phyloP scores from a whole-genome alignment of 768 basidiomycete species.

The Sarcodon aspratus region DNA sequence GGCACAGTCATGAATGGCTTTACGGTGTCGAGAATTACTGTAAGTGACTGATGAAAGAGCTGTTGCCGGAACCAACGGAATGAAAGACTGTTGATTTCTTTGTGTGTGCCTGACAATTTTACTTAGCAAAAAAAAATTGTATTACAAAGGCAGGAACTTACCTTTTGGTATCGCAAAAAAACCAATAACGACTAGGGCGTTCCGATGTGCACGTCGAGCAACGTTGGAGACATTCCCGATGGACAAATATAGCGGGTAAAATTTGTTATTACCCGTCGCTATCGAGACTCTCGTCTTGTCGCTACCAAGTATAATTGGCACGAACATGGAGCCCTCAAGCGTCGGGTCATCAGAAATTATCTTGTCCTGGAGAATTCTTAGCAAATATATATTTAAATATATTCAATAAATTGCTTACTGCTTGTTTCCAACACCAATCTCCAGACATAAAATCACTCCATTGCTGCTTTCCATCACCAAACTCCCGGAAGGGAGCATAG shows the following conservation, averaged over 20 bases:
- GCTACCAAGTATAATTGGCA: no score
- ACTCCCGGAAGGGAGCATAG: slow-evolving; percentile 17
- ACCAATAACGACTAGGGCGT: slow-evolving; percentile 3
- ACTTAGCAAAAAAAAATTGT: background rate
- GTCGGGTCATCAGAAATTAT: slow-evolving; percentile 5
- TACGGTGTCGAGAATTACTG: slow-evolving; percentile 3
- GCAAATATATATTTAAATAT: background rate
- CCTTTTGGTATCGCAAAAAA: slow-evolving; percentile 19
- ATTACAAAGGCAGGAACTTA: no score
- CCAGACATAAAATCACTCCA: slow-evolving; percentile 29
- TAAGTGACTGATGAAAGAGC: slow-evolving; percentile 5
- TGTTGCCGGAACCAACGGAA: slow-evolving; percentile 11
- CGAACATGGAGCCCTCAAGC: slow-evolving; percentile 17
- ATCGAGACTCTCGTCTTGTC: slow-evolving; percentile 30
- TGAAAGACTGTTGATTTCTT: slow-evolving; percentile 1
- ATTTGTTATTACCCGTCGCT: slow-evolving; percentile 10
- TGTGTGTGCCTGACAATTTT: slow-evolving; percentile 1
- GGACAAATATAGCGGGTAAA: slow-evolving; percentile 13
- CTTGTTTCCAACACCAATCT: no score
- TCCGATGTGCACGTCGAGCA: slow-evolving; percentile 7
- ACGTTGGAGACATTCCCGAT: slow-evolving; percentile 9
- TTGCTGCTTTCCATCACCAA: slow-evolving; percentile 12
- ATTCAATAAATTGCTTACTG: slow-evolving; percentile 20
- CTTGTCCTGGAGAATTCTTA: background rate
- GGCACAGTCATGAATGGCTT: slow-evolving; percentile 4